Evolutionary conservation across 139 green algal genomes (phyloP).

Genomic region (Chlorella sorokiniana): DNA sequence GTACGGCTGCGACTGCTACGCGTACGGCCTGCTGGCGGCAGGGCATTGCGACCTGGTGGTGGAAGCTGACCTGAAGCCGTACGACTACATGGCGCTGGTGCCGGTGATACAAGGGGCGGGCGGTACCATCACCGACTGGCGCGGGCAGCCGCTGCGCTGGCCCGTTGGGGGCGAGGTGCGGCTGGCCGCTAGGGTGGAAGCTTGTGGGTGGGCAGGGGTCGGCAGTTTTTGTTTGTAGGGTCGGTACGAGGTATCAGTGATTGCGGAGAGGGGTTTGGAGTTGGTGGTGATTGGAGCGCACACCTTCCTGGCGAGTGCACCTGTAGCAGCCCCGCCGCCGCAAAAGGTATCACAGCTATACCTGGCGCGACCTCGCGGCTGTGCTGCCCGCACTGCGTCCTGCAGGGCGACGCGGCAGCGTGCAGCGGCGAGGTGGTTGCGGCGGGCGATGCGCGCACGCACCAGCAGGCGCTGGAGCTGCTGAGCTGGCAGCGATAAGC

Average conservation of each 20-base stretch:
- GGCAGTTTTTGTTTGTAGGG: no score
- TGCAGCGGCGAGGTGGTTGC: conserved; percentile 84
- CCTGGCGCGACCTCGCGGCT: background rate
- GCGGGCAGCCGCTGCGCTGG: conserved; percentile 65
- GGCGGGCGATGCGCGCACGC: conserved; percentile 65
- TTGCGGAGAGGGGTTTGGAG: no score
- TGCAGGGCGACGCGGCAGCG: conserved; percentile 43
- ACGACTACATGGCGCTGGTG: conserved; percentile 95
- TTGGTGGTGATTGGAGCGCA: no score
- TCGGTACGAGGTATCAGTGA: no score
- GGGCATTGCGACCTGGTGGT: conserved; percentile 89
- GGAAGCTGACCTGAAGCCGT: conserved; percentile 94
- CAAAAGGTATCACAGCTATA: no score
- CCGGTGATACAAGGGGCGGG: conserved; percentile 94
- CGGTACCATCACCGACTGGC: conserved; percentile 94
- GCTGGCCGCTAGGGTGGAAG: background rate
- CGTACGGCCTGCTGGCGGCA: conserved; percentile 92
- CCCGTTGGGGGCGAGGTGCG: conserved; percentile 26
- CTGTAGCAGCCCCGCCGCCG: no score
- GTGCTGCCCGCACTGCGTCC: no score
- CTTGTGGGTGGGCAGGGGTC: no score
- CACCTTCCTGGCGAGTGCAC: no score
- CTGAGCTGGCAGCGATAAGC: conserved; percentile 60
- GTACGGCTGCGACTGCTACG: conserved; percentile 99
- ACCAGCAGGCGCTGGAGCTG: conserved; percentile 66